A percentile compares a stretch with the other conserved stretches of the same genome.
phyloP scores from a whole-genome alignment of 176 grass and related monocot genomes.

The Coix lacrymajobi region DNA sequence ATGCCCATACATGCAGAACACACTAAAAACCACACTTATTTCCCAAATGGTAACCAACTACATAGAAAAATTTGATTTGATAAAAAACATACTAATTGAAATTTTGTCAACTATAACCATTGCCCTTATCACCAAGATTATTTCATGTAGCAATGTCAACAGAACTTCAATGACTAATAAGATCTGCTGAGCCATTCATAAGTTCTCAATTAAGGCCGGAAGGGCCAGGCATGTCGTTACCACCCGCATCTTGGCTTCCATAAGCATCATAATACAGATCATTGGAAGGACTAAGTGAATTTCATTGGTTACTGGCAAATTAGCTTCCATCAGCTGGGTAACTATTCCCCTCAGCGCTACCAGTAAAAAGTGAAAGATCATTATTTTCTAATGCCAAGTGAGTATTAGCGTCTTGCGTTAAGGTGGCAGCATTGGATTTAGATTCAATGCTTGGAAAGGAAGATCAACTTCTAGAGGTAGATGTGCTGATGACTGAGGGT shows the following conservation, averaged over 20 bases:
- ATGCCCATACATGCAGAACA: background rate
- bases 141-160: background rate
- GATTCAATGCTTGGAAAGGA: background rate
- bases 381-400: background rate
- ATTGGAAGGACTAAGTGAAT: background rate
- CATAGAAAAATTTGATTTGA: background rate
- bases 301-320: background rate
- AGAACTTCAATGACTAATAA: background rate
- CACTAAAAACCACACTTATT: background rate
- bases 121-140: background rate
- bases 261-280: background rate
- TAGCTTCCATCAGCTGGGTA: background rate
- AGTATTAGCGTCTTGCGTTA: background rate
- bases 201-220: background rate
- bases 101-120: background rate
- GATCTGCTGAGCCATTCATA: background rate
- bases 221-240: background rate
- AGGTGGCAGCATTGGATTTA: background rate
- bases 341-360: background rate
- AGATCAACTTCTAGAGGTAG: background rate
- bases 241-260: background rate
- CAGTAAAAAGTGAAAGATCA: background rate
- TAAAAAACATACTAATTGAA: background rate
- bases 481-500: background rate
- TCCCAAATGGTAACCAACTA: background rate